Conservation (phyloP, 2,329 filamentous ascomycete genomes). For the Trichoderma sp. region DNA sequence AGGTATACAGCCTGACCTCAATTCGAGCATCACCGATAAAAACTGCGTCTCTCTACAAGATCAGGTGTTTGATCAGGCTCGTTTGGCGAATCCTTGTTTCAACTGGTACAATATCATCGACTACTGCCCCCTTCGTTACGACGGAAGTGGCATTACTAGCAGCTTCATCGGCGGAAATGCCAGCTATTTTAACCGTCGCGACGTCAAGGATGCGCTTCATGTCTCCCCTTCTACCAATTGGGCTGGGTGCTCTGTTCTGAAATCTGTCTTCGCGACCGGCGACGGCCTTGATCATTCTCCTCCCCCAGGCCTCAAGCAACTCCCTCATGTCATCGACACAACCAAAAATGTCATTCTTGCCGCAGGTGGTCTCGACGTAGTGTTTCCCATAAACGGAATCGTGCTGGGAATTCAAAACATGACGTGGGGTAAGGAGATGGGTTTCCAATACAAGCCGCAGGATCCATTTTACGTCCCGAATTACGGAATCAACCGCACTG, state of each 20-base stretch:
- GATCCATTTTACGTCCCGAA: conserved; percentile 68
- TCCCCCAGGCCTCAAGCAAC: conserved; percentile 57
- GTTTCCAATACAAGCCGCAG: conserved; percentile 63
- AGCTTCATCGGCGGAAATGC: conserved; percentile 70
- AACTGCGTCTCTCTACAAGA: conserved; percentile 55
- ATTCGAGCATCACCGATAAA: conserved; percentile 44
- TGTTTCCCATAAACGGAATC: conserved; percentile 68
- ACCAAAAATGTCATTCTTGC: conserved; percentile 73
- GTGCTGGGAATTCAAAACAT: conserved; percentile 77
- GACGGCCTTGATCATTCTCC: conserved; percentile 39
- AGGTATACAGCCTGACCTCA: conserved; percentile 55
- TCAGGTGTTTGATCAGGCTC: too few relatives aligned
- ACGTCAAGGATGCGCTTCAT: conserved; percentile 70
- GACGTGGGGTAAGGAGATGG: conserved; percentile 72
- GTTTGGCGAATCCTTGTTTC: conserved; percentile 59
- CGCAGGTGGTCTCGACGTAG: conserved; percentile 70
- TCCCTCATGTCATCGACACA: conserved; percentile 72
- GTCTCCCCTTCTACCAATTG: conserved; percentile 48
- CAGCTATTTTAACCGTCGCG: conserved; percentile 68
- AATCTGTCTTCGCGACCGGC: conserved; percentile 24
- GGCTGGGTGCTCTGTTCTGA: too few relatives aligned
- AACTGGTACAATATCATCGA: conserved; percentile 73
- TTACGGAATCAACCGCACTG: conserved; percentile 23
- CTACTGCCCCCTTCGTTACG: conserved; percentile 70
- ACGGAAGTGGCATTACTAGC: conserved; percentile 36